These are phyloP conservation scores for Strobilomyces confusus DNA, from an alignment of 768 basidiomycete genomes.

Conservation along the genomic window DNA sequence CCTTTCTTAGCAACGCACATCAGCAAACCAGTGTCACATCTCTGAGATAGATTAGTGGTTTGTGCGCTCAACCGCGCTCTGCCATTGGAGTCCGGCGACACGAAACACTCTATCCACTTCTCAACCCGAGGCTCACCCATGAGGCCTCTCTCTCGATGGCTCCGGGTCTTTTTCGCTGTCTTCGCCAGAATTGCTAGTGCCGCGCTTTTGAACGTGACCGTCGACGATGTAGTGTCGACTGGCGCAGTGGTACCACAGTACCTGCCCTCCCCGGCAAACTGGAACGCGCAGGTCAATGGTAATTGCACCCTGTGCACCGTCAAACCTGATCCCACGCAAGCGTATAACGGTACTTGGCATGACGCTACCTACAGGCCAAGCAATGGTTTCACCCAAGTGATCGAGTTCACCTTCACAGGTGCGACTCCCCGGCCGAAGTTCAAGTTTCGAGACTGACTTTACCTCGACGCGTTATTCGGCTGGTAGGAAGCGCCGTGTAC, in stretches of 20 bases:
- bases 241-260: constrained; percentile 8
- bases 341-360: constrained; percentile 19
- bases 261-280: neutral
- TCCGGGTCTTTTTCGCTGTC: neutral
- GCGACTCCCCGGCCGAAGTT: neutral
- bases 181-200: neutral
- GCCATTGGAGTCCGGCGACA: no score
- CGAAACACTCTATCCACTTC: neutral
- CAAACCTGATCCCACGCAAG: neutral
- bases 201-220: constrained; percentile 9
- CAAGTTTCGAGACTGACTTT: neutral
- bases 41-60: no score
- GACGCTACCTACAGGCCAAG: constrained; percentile 1
- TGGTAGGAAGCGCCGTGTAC: constrained; percentile 13
- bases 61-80: neutral
- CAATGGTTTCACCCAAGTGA: neutral
- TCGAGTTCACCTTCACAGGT: constrained; percentile 14
- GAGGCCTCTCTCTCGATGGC: neutral
- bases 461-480: neutral
- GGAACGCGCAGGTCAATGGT: constrained; percentile 7
- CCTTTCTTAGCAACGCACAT: no score
- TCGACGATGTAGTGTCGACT: constrained; percentile 13
- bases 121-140: constrained; percentile 2
- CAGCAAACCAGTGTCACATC: no score
- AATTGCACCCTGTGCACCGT: neutral